A percentile compares a stretch with the other conserved stretches of the same genome.
These are phyloP conservation scores for Penicillium sp. DNA, from an alignment of 2,329 filamentous ascomycete species.

Conservation along the genomic window DNA sequence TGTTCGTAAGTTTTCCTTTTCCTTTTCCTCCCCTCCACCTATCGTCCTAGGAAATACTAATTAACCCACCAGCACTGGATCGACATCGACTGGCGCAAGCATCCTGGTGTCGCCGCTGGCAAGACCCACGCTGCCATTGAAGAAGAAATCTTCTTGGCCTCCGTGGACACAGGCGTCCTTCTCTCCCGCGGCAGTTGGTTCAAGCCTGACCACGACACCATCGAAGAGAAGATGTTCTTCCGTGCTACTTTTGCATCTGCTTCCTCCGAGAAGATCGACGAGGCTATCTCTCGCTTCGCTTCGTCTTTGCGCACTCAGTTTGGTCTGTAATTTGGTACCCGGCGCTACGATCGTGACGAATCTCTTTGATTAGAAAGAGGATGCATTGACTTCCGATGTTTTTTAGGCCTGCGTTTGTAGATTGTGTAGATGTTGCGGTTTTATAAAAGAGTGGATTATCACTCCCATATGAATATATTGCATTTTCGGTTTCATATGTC, in stretches of 20 bases:
- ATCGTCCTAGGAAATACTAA: not conserved
- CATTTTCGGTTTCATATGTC: not conserved
- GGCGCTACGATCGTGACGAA: slow-evolving; percentile 4
- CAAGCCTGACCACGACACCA: slow-evolving; percentile 65
- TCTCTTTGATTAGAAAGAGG: not conserved
- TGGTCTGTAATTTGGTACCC: slow-evolving; percentile 37
- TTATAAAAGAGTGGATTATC: not conserved
- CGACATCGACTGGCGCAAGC: slow-evolving; percentile 47
- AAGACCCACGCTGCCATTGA: slow-evolving; percentile 59
- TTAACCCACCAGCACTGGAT: slow-evolving; percentile 46
- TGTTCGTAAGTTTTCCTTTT: slow-evolving; percentile 72
- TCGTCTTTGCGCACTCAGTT: slow-evolving; percentile 67
- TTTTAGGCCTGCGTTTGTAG: not conserved
- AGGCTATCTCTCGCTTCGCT: slow-evolving; percentile 74
- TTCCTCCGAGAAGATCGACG: slow-evolving; percentile 65
- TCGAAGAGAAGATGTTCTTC: slow-evolving; percentile 72
- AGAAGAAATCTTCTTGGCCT: slow-evolving; percentile 77
- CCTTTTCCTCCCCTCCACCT: not conserved
- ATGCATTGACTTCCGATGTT: not conserved
- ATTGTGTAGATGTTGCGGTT: not conserved
- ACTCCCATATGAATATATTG: not conserved
- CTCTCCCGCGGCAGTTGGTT: slow-evolving; percentile 90
- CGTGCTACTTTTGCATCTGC: slow-evolving; percentile 86
- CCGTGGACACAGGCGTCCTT: slow-evolving; percentile 74
- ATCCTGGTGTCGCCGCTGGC: slow-evolving; percentile 41